Conservation (phyloP, 371 early-diverging fungal genomes). For the Lichtheimia hyalospora region DNA sequence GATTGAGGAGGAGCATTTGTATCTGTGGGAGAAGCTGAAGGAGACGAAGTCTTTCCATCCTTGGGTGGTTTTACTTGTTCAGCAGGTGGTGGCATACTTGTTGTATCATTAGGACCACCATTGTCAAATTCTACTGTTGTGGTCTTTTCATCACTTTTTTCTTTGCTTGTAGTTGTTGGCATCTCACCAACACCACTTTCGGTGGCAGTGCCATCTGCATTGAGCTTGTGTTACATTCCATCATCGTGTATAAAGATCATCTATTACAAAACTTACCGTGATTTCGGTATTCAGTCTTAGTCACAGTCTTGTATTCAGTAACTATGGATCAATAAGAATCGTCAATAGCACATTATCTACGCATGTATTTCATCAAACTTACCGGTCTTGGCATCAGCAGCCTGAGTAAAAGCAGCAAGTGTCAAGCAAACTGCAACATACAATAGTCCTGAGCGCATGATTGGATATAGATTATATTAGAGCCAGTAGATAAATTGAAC, state of each 20-base stretch:
- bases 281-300: conserved; percentile 14
- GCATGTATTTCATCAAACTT: neutral
- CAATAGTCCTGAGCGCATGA: conserved; percentile 17
- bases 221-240: no score
- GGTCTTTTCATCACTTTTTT: neutral
- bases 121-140: neutral
- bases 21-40: neutral
- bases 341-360: no score
- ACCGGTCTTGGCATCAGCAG: conserved; percentile 15
- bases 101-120: conserved; percentile 3
- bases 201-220: neutral
- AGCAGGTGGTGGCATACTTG: neutral
- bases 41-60: neutral
- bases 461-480: neutral
- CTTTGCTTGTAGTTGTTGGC: neutral
- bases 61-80: conserved; percentile 1
- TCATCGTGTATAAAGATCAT: no score
- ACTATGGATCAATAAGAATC: conserved; percentile 2
- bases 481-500: neutral
- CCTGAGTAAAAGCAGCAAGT: conserved; percentile 8
- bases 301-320: conserved; percentile 18
- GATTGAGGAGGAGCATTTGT: neutral
- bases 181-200: neutral
- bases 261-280: conserved; percentile 1
- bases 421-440: conserved; percentile 12